Conservation (phyloP, 805 yeast genomes). For the Metschnikowia orientalis region DNA sequence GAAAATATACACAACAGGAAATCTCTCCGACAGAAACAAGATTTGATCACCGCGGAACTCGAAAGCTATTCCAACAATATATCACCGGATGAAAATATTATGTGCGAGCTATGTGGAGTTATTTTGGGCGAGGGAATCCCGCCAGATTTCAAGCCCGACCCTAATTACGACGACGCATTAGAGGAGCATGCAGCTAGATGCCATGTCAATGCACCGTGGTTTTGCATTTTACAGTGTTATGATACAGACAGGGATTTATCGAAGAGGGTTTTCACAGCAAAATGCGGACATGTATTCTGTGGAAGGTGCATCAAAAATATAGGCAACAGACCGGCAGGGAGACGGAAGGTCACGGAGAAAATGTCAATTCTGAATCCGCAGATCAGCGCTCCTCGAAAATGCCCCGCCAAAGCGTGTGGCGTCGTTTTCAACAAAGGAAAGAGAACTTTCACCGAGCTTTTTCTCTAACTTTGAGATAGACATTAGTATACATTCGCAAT, state of each 20-base stretch:
- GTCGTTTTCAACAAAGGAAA: slow-evolving; percentile 41
- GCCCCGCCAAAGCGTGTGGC: slow-evolving; percentile 53
- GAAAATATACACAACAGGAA: slow-evolving; percentile 31
- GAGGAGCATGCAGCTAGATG: slow-evolving; percentile 22
- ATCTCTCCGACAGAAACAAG: slow-evolving; percentile 27
- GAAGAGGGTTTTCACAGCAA: slow-evolving; percentile 56
- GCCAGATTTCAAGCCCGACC: slow-evolving; percentile 38
- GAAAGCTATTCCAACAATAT: slow-evolving; percentile 32
- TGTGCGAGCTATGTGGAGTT: slow-evolving; percentile 66
- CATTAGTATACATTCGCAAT: too few relatives aligned
- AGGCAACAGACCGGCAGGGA: slow-evolving; percentile 38
- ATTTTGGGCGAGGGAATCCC: slow-evolving; percentile 74
- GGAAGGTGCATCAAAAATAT: slow-evolving; percentile 77
- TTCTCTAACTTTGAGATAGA: slow-evolving; percentile 6
- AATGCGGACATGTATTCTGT: slow-evolving; percentile 83
- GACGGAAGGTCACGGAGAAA: slow-evolving; percentile 13
- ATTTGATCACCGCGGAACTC: slow-evolving; percentile 20
- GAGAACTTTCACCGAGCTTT: slow-evolving; percentile 52
- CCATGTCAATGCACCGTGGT: slow-evolving; percentile 62
- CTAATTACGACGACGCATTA: slow-evolving; percentile 25
- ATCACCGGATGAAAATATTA: slow-evolving; percentile 14
- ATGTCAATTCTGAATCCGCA: slow-evolving; percentile 31
- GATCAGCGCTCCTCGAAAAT: slow-evolving; percentile 50
- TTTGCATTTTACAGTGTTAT: slow-evolving; percentile 46
- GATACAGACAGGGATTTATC: slow-evolving; percentile 57